Evolutionary conservation across 2,329 filamentous ascomycete genomes (phyloP), one percentile per base, ranked within the genome.

Genomic region (Pseudogymnoascus pannorum): DNA sequence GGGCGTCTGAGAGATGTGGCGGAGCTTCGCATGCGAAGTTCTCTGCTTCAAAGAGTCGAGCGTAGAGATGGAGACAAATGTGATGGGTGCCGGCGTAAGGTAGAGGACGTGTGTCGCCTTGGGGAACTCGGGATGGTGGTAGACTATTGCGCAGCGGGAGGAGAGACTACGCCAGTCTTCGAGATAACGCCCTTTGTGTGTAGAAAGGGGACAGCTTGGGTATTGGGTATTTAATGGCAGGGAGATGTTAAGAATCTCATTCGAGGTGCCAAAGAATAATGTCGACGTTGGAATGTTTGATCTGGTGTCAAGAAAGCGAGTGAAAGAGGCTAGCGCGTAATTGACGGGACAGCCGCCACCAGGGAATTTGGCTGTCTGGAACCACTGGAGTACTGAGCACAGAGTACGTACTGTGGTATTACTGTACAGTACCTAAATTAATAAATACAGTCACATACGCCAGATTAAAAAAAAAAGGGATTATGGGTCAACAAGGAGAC

Each of bases 1-100:
- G 69, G 64, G 59, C 68, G 65, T 68, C 66, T 68, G 63, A 64
- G 64, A 61, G 65, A 70, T 71, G 68, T 67, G 62, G 42, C 66
- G 62, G 62, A 66, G 65, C 63, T 70, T 68, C 69, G 69, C 71
- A 72, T 72, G 67, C 68, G 69, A 69, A 68, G 67, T 65, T 38
- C 57, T 58, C 33, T 38, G 57, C 57, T 58, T 58, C 7, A 14
- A 20, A n/a, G 48, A 33, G 48, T 54, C 26, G 48, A 54, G 16
- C 9, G 48, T 20, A 54, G 48, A 16, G 48, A 54, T 54, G 48
- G 48, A 9, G 26, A 26, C 48, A 18, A 54, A 54, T 31, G 9
- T 54, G 26, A 33, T 54, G 26, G 26, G 48, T 54, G 48, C 48
- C 48, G 26, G 48, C 48, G 26, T 54, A 54, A 20, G 48, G 48